phyloP scores from a whole-genome alignment of 176 grass and related monocot genomes.

The Cenchrus purpureus region DNA sequence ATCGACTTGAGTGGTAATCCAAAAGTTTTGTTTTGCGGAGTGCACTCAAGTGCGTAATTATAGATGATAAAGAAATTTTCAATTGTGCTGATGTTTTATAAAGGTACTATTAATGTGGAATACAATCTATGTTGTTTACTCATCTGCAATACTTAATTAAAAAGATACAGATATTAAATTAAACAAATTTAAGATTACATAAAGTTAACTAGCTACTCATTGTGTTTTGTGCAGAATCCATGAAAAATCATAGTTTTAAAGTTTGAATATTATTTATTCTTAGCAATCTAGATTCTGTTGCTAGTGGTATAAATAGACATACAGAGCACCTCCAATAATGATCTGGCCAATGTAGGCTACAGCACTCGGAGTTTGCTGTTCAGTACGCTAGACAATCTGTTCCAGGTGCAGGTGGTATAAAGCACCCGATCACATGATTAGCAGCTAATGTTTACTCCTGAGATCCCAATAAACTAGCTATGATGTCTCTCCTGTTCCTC shows the following conservation, averaged over 20 bases:
- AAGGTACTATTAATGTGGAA: too few relatives aligned
- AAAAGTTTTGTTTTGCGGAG: neutral
- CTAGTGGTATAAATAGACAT: neutral
- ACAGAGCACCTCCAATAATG: conserved; percentile 20
- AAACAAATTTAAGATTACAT: neutral
- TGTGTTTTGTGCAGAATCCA: neutral
- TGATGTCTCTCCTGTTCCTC: conserved; percentile 24
- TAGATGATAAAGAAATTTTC: neutral
- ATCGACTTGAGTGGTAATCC: neutral
- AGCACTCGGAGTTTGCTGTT: neutral
- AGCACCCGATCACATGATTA: conserved; percentile 44
- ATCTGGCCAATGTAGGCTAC: neutral
- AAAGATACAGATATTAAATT: neutral
- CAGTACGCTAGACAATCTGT: neutral
- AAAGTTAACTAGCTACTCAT: neutral
- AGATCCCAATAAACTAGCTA: conserved; percentile 22
- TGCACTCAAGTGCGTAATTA: neutral
- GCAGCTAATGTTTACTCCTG: neutral
- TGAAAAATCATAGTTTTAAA: neutral
- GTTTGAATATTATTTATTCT: neutral
- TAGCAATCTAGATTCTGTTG: conserved; percentile 27
- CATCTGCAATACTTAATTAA: neutral
- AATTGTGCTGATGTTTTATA: neutral
- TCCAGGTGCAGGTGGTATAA: neutral
- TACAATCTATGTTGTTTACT: neutral